These are phyloP conservation scores for Schizopora paradoxa DNA, from an alignment of 1,284 basidiomycete genomes.

Conservation along the genomic window DNA sequence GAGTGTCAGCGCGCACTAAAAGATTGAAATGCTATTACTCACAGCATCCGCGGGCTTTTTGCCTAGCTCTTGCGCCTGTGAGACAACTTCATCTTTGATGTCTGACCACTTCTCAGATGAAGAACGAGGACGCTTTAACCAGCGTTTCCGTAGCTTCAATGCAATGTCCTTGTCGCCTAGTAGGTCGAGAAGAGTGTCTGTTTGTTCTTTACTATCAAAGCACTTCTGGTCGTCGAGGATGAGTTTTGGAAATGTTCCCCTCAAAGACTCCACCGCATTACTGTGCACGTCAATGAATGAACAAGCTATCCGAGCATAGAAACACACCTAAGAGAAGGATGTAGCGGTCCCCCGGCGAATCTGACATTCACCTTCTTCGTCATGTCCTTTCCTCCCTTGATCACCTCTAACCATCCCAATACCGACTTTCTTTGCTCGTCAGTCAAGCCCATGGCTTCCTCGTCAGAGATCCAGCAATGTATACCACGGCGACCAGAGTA, in stretches of 20 bases:
- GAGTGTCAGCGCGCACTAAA: constrained; percentile 3
- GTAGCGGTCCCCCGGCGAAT: constrained; percentile 44
- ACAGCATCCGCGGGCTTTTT: neutral
- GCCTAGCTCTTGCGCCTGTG: constrained; percentile 7
- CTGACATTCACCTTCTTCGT: constrained; percentile 82
- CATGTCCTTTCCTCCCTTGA: constrained; percentile 80
- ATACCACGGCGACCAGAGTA: constrained; percentile 98
- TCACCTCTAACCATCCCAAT: constrained; percentile 83
- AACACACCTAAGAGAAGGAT: constrained; percentile 62
- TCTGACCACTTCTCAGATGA: constrained; percentile 75
- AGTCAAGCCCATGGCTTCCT: constrained; percentile 80
- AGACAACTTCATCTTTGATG: constrained; percentile 33
- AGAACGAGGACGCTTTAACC: constrained; percentile 51
- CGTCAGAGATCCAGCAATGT: constrained; percentile 96
- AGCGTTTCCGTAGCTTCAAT: constrained; percentile 48
- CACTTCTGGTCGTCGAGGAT: constrained; percentile 86
- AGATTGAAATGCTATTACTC: constrained; percentile 2
- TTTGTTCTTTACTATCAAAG: constrained; percentile 70
- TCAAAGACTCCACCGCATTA: neutral
- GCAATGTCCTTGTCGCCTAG: constrained; percentile 60
- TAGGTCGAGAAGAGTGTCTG: constrained; percentile 69
- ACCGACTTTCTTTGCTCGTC: constrained; percentile 89
- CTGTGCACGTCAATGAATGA: constrained; percentile 3
- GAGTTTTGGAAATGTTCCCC: constrained; percentile 63
- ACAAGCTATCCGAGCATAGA: constrained; percentile 4